A percentile compares a stretch with the other conserved stretches of the same genome.
Conservation (phyloP, 768 basidiomycete species). For the Leccinellum luteum region DNA sequence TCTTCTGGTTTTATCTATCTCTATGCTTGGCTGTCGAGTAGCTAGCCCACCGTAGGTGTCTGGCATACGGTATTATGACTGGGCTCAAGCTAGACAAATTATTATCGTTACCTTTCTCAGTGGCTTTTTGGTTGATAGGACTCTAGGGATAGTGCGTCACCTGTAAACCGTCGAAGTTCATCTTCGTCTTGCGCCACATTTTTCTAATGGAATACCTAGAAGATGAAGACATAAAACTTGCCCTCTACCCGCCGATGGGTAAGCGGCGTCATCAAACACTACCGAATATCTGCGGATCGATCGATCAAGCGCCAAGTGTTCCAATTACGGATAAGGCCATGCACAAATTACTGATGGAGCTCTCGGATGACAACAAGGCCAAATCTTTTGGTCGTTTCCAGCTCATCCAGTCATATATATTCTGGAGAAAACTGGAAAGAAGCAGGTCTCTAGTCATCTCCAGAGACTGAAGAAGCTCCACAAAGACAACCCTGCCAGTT, state of each 20-base stretch:
- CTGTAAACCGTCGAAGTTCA: background rate
- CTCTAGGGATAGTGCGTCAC: too few species aligned
- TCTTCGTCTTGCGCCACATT: conserved; percentile 9
- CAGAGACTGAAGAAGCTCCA: conserved; percentile 37
- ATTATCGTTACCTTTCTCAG: too few species aligned
- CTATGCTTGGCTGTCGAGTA: too few species aligned
- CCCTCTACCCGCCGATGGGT: conserved; percentile 35
- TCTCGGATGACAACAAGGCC: conserved; percentile 10
- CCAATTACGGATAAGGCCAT: too few species aligned
- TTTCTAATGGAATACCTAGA: conserved; percentile 21
- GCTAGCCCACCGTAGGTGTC: too few species aligned
- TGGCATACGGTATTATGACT: too few species aligned
- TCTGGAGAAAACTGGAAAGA: conserved; percentile 37
- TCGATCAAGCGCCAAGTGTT: too few species aligned
- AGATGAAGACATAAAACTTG: conserved; percentile 17
- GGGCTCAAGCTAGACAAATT: too few species aligned
- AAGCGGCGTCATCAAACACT: conserved; percentile 35
- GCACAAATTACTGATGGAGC: too few species aligned
- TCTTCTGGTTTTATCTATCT: too few species aligned
- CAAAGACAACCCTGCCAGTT: conserved; percentile 32
- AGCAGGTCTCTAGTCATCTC: conserved; percentile 40
- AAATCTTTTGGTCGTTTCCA: conserved; percentile 39
- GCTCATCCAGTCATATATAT: conserved; percentile 39
- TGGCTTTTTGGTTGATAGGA: too few species aligned
- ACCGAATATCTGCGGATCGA: conserved; percentile 15